Percentiles rank a stretch among this genome's conserved stretches.
phyloP scores from a whole-genome alignment of 176 grass and related monocot species.

The Panicum miliaceum region DNA sequence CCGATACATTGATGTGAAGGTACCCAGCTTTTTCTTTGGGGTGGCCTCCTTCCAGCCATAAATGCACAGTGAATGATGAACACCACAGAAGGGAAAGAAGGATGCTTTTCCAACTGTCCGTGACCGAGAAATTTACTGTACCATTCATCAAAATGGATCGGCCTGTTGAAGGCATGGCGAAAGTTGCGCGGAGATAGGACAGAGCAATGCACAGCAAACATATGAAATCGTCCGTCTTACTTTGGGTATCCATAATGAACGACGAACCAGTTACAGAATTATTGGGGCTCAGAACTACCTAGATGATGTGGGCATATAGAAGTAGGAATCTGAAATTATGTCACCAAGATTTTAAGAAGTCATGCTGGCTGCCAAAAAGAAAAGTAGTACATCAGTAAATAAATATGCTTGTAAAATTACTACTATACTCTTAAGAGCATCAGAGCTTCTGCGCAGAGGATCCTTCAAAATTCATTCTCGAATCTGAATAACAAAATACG shows the following conservation, averaged over 20 bases:
- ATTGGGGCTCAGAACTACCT: conserved; percentile 9
- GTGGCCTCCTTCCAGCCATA: conserved; percentile 24
- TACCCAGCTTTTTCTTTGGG: conserved; percentile 15
- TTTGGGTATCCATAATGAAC: conserved; percentile 38
- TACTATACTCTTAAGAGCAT: background rate
- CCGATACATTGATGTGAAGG: conserved; percentile 38
- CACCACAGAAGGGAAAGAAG: conserved; percentile 16
- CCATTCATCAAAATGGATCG: conserved; percentile 24
- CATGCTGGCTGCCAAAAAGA: background rate
- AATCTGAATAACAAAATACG: background rate
- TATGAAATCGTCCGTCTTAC: conserved; percentile 2
- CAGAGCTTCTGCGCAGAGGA: background rate
- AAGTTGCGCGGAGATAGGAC: conserved; percentile 17
- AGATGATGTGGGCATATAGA: conserved; percentile 7
- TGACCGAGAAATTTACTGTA: conserved; percentile 2
- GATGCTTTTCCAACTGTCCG: conserved; percentile 21
- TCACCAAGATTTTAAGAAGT: background rate
- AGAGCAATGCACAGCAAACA: conserved; percentile 10
- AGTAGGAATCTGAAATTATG: background rate
- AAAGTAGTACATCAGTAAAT: background rate
- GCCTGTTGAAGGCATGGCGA: conserved; percentile 34
- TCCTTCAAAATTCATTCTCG: background rate
- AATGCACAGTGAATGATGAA: conserved; percentile 36
- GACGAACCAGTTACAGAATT: conserved; percentile 15
- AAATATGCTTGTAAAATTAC: background rate